These are phyloP conservation scores for Excoecaria agallocha DNA, from an alignment of 345 rosid genomes.

Conservation along the genomic window DNA sequence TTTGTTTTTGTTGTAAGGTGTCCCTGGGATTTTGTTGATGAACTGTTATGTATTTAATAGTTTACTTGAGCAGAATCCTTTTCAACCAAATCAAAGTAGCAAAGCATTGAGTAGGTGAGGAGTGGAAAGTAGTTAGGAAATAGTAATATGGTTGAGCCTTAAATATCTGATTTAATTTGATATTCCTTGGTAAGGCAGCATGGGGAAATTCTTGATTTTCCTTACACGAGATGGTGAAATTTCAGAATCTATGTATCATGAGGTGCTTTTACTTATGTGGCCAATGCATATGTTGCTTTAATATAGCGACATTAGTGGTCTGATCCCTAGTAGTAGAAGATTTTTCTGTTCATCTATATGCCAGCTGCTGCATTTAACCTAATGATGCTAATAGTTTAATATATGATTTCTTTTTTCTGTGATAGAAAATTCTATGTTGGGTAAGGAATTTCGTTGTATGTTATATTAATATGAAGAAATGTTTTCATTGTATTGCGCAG, in stretches of 20 bases:
- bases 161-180: too few species aligned
- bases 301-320: neutral
- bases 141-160: neutral
- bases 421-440: neutral
- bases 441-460: neutral
- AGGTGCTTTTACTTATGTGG: neutral
- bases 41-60: neutral
- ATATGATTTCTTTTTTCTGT: neutral
- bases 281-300: neutral
- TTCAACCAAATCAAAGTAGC: neutral
- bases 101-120: neutral
- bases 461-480: neutral
- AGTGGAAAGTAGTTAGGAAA: neutral
- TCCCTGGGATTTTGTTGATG: neutral
- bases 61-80: neutral
- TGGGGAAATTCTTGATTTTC: neutral
- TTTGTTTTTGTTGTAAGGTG: neutral
- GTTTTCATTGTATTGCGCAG: neutral
- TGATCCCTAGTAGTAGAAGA: neutral
- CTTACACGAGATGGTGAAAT: neutral
- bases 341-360: neutral
- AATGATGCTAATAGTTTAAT: neutral
- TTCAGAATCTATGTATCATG: neutral
- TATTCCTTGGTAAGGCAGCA: neutral
- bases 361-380: neutral